Percentiles rank a stretch among this genome's conserved stretches.
Evolutionary conservation across 2,329 filamentous ascomycete species (phyloP).

Genomic region (Alternaria atra): DNA sequence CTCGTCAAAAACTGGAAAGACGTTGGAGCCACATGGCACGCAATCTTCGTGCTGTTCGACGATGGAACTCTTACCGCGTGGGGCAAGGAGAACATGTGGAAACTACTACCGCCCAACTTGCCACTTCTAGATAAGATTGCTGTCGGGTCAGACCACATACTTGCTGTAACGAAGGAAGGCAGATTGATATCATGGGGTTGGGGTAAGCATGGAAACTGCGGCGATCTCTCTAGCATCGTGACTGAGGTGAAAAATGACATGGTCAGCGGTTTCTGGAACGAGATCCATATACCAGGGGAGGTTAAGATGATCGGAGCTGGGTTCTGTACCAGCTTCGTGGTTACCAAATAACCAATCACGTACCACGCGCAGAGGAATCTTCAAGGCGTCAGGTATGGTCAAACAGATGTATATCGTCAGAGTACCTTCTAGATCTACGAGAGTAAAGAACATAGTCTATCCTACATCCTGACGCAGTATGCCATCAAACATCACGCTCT

Average conservation of each 20-base stretch:
- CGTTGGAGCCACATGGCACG: constrained; percentile 83
- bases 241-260: constrained; percentile 37
- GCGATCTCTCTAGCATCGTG: constrained; percentile 48
- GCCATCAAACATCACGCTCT: not conserved
- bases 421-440: not conserved
- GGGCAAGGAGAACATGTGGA: constrained; percentile 87
- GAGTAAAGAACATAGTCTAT: not conserved
- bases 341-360: constrained; percentile 14
- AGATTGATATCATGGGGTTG: constrained; percentile 89
- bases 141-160: constrained; percentile 88
- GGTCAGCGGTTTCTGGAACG: constrained; percentile 42
- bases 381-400: not conserved
- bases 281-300: constrained; percentile 33
- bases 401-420: not conserved
- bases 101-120: constrained; percentile 72
- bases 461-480: accelerated
- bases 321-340: constrained; percentile 42
- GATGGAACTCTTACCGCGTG: constrained; percentile 73
- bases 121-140: constrained; percentile 71
- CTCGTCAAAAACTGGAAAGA: constrained; percentile 68
- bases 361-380: not conserved
- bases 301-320: constrained; percentile 37
- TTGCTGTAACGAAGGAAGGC: constrained; percentile 72
- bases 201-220: constrained; percentile 98
- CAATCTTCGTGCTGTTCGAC: constrained; percentile 73